Conservation (phyloP, 805 yeast genomes). For the Yarrowia divulgata region DNA sequence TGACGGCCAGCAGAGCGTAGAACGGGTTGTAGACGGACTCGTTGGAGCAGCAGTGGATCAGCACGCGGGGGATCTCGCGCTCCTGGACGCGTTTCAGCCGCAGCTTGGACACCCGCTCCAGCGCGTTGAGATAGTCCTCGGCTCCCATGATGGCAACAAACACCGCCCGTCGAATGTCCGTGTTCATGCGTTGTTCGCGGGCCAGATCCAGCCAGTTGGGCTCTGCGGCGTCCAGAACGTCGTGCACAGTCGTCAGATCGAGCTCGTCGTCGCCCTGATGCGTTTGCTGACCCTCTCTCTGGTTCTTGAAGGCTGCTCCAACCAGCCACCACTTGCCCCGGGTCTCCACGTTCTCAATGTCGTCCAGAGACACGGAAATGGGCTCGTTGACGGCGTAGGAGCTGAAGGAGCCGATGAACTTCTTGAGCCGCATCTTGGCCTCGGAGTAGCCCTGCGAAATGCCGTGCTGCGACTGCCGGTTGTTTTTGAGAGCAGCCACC, state of each 20-base stretch:
- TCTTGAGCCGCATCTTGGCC: slow-evolving; percentile 64
- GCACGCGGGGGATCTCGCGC: slow-evolving; percentile 83
- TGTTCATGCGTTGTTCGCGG: slow-evolving; percentile 86
- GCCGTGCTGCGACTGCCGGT: slow-evolving; percentile 63
- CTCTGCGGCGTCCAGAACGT: slow-evolving; percentile 69
- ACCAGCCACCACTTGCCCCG: slow-evolving; percentile 99
- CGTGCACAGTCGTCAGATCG: slow-evolving; percentile 57
- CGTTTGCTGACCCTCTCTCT: slow-evolving; percentile 42
- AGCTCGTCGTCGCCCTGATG: slow-evolving; percentile 52
- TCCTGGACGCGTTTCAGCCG: slow-evolving; percentile 80
- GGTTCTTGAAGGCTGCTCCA: slow-evolving; percentile 97
- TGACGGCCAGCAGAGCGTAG: slow-evolving; percentile 79
- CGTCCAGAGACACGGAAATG: slow-evolving; percentile 80
- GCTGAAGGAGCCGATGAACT: slow-evolving; percentile 63
- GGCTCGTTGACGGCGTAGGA: slow-evolving; percentile 68
- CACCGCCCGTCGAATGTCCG: slow-evolving; percentile 92
- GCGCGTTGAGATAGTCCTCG: slow-evolving; percentile 87
- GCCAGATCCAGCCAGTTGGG: slow-evolving; percentile 93
- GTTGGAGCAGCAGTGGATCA: slow-evolving; percentile 83
- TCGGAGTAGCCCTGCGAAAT: slow-evolving; percentile 55
- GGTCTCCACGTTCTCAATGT: slow-evolving; percentile 75
- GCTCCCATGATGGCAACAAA: slow-evolving; percentile 96
- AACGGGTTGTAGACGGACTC: slow-evolving; percentile 90
- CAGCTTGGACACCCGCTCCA: slow-evolving; percentile 79
- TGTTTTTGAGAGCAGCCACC: slow-evolving; percentile 83